Base-by-base conservation (phyloP, 768 basidiomycete species). In the Kondoa malvinella region DNA sequence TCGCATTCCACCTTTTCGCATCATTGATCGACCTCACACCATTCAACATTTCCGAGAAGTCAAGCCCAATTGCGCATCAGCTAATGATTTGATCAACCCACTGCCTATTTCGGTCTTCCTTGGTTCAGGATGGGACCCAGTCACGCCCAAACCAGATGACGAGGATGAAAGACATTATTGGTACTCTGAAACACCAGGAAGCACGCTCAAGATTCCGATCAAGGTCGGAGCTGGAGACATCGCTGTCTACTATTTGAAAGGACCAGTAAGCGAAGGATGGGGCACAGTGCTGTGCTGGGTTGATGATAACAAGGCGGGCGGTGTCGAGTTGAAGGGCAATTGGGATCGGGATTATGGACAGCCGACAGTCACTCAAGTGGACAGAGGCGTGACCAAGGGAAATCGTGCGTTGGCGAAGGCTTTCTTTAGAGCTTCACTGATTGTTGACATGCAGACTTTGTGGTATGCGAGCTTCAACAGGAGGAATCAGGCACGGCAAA, bases 41-140 rank as follows among this genome's bases (percentile, higher is more conserved):
- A 74, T 80, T 30, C 70, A 75, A 31, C 73, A 77, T 66, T 94
- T 87, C 76, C 84, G 88, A 76, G 95, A 97, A 77, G 83, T 94
- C 64, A 82, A 84, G 50, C 95, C 94, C 4, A 91, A 82, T 79
- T 97, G 95, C 77, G 91, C 89, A 0, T 87, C 86, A 26, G 95
- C 95, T n/a, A 94, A 96, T 77, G 92, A 99, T 76, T 81, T 97
- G 64, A 89, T 99, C 77, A 96, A 97, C 78, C 95, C 95, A 1
- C 81, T 97, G 0, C 94, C 94, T n/a, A 84, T 86, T 0, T 89
- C 88, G 32, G 78, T 96, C 72, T 97, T 97, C 80, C 88, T 87
- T 70, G 95, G 92, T 32, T 86, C 87, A 0, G 95, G 95, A 3
- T 99, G 94, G 94, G 81, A 82, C 69, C 76, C 89, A 87, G 0